Evolutionary conservation across 257 asterid genomes (phyloP), one percentile per base, ranked within the genome.

Genomic region (Fraxinus pennsylvanica): DNA sequence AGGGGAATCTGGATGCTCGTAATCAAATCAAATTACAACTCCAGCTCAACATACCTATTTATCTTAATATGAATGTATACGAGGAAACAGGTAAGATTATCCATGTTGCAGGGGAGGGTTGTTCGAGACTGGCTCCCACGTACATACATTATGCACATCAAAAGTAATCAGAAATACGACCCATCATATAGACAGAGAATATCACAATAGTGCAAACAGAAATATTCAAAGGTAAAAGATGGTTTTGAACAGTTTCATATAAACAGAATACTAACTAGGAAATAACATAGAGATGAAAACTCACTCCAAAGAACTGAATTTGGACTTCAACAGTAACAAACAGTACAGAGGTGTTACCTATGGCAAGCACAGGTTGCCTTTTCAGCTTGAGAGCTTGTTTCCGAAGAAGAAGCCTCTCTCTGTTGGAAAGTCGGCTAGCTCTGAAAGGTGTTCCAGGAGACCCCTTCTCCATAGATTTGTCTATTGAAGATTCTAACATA

Each of bases 361-460:
- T 81, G 74, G 99, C 89, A 38, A 96, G 87, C 82, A 96, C 85
- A 5, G 97, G 96, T 36, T 27, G 90, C 69, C 81, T 90, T 85
- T 73, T 93, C 85, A 84, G 86, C 85, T 74, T 85, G 78, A 96
- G 91, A 36, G 97, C 97, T 80, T 89, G 97, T 85, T 88, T 93
- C 75, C 99, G 87, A 78, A 96, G 87, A 80, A 89, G 90, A 78
- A 96, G 90, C 85, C 99, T 89, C 91, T 96, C 98, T 86, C 79
- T 92, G 81, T 96, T 96, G 75, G 98, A 91, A 73, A 96, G 97
- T 67, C 79, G 90, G 74, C 81, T 32, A 54, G 85, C 79, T 85
- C 84, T 82, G 19, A 69, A 75, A 80, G 90, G 78, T 76, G 63
- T 72, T 75, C 69, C 36, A 13, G 35, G 73, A 36, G 85, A 76